phyloP scores from a whole-genome alignment of 2,329 filamentous ascomycete species.

The Didymella segeticola region DNA sequence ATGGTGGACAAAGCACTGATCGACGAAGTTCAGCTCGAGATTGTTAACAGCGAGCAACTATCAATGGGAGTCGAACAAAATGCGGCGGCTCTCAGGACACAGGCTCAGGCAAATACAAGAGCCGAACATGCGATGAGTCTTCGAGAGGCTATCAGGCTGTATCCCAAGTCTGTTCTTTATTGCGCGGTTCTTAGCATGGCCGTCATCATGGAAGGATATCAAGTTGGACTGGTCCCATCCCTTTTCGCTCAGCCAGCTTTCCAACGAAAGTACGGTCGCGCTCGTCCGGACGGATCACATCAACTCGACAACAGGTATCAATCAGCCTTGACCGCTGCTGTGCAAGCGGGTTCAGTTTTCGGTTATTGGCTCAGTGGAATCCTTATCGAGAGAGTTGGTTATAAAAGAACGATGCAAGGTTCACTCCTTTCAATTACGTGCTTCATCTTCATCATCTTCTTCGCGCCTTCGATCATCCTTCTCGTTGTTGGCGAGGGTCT shows the following conservation, averaged over 20 bases:
- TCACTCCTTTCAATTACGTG: constrained; percentile 22
- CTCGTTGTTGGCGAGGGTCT: constrained; percentile 30
- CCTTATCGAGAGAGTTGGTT: constrained; percentile 49
- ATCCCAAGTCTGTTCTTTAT: constrained; percentile 83
- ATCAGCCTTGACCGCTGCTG: constrained; percentile 50
- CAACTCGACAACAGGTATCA: constrained; percentile 53
- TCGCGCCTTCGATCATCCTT: constrained; percentile 24
- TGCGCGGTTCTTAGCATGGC: constrained; percentile 81
- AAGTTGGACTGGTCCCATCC: constrained; percentile 77
- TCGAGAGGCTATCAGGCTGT: constrained; percentile 74
- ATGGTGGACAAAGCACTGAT: not conserved
- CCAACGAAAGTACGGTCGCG: constrained; percentile 49
- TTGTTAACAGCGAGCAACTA: not conserved
- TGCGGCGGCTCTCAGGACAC: not conserved
- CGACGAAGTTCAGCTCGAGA: not conserved
- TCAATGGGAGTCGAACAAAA: not conserved
- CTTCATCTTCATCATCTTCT: constrained; percentile 32
- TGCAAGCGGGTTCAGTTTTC: constrained; percentile 48
- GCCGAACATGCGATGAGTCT: constrained; percentile 47
- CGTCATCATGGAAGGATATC: constrained; percentile 89
- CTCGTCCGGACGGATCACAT: constrained; percentile 36
- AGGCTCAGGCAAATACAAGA: constrained; percentile 5
- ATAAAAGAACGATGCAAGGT: constrained; percentile 24
- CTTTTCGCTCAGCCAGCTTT: constrained; percentile 63
- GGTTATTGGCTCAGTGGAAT: constrained; percentile 45